A percentile compares a stretch with the other conserved stretches of the same genome.
Evolutionary conservation across 2,329 filamentous ascomycete genomes (phyloP).

Genomic region (Cercospora brassicicola): DNA sequence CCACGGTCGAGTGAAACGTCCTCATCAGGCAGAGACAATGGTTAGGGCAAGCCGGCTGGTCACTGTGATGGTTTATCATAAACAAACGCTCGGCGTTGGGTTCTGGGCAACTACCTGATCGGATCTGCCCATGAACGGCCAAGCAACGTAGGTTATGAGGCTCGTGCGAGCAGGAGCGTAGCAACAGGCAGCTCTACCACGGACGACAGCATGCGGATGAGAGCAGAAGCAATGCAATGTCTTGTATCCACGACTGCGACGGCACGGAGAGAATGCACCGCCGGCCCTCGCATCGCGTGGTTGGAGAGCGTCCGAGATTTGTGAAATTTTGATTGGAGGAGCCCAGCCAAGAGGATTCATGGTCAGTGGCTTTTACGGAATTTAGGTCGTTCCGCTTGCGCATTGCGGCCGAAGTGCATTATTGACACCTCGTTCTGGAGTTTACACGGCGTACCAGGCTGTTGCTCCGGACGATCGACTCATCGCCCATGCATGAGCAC

Average conservation of each 20-base stretch:
- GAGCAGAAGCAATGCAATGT: background rate
- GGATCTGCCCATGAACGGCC: background rate
- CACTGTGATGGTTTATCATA: background rate
- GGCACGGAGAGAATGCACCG: background rate
- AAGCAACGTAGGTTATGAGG: background rate
- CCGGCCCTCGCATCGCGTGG: background rate
- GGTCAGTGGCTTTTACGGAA: background rate
- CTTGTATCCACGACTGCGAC: background rate
- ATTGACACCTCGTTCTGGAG: conserved; percentile 3
- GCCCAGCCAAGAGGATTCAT: background rate
- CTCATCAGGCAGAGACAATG: background rate
- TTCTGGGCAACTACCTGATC: background rate
- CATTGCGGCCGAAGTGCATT: conserved; percentile 1
- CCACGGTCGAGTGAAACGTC: background rate
- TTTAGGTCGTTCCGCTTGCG: conserved; percentile 6
- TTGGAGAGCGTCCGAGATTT: background rate
- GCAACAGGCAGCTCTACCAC: conserved; percentile 6
- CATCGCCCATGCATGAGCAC: background rate
- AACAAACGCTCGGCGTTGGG: background rate
- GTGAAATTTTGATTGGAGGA: conserved; percentile 3
- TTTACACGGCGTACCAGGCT: background rate
- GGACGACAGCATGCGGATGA: background rate
- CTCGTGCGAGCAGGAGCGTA: background rate
- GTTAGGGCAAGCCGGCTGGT: background rate
- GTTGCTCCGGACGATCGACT: conserved; percentile 9